A percentile compares a stretch with the other conserved stretches of the same genome.
phyloP scores from a whole-genome alignment of 257 asterid genomes.

The Gynochthodes officinalis region DNA sequence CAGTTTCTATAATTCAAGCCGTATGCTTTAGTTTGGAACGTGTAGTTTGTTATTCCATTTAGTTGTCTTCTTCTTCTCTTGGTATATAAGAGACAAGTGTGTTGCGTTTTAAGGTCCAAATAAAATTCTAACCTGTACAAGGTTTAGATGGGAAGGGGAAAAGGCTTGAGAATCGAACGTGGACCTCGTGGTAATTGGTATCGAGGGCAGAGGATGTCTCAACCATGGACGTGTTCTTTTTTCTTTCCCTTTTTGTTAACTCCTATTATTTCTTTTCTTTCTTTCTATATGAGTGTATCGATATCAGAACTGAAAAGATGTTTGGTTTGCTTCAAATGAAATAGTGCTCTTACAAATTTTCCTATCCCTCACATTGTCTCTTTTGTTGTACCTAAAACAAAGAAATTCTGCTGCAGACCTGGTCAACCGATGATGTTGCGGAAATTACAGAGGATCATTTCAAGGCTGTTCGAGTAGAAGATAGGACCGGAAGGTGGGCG shows the following conservation, averaged over 20 bases:
- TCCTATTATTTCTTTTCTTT: too few species aligned
- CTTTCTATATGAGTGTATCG: neutral
- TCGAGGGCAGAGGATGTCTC: neutral
- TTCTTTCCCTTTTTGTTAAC: too few species aligned
- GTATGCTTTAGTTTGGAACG: neutral
- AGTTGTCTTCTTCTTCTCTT: neutral
- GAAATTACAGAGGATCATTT: conserved; percentile 42
- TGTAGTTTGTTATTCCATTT: neutral
- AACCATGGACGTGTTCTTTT: neutral
- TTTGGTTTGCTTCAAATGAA: neutral
- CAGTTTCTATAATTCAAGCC: neutral
- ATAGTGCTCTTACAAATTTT: neutral
- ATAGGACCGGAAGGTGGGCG: conserved; percentile 77
- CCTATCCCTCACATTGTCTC: neutral
- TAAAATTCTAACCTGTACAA: neutral
- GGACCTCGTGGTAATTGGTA: neutral
- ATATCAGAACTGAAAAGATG: neutral
- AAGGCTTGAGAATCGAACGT: neutral
- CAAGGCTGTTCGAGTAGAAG: conserved; percentile 34
- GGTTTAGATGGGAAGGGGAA: neutral
- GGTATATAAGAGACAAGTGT: neutral
- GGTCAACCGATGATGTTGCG: conserved; percentile 33
- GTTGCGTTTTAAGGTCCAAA: neutral
- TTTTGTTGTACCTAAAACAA: conserved; percentile 21
- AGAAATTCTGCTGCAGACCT: conserved; percentile 32